Evolutionary conservation across 2,329 filamentous ascomycete genomes (phyloP), one percentile per base, ranked within the genome.

Genomic region (Verticillium albo-atrum): DNA sequence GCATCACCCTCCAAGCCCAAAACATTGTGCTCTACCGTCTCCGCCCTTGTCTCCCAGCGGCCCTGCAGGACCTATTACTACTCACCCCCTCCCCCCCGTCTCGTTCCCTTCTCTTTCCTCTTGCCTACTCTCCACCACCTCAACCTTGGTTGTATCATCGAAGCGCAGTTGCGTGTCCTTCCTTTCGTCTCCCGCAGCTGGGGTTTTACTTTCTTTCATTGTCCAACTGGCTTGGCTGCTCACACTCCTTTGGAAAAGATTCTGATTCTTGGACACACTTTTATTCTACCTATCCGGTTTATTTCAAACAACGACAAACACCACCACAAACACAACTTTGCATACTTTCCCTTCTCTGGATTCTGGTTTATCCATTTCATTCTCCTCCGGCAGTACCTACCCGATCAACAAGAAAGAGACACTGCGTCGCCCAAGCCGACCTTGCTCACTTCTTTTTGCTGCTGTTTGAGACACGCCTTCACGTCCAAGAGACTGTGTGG

Each of bases 221-320:
- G 70, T 68, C 79, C 79, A 82, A 82, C 80, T 81, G 79, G 79
- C 76, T 82, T 82, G 81, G 81, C 79, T 82, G 77, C 78, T 79
- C 77, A 79, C 80, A 72, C 74, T 82, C 78, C 74, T 84, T 83
- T 79, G 62, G 59, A 58, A 57, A 65, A 64, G 56, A 72, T 63
- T 72, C 78, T 75, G 67, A 75, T 78, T 80, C 74, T 74, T 68
- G 60, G 65, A 74, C 75, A 78, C 58, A 53, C 58, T 60, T 61
- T 58, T 58, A 60, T 56, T 63, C 60, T 61, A 59, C 62, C 60
- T 62, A 63, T 63, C 61, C 62, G 55, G 62, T 63, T 63, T 63
- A 63, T 63, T 63, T 37, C 34, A 58, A 50, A 47, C 42, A 47
- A 47, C 42, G 34, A 55, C 57, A 60, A 54, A 61, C 60, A 56